Evolutionary conservation across 2,329 filamentous ascomycete genomes (phyloP), one percentile per base, ranked within the genome.

Genomic region (Aspergillus persii): DNA sequence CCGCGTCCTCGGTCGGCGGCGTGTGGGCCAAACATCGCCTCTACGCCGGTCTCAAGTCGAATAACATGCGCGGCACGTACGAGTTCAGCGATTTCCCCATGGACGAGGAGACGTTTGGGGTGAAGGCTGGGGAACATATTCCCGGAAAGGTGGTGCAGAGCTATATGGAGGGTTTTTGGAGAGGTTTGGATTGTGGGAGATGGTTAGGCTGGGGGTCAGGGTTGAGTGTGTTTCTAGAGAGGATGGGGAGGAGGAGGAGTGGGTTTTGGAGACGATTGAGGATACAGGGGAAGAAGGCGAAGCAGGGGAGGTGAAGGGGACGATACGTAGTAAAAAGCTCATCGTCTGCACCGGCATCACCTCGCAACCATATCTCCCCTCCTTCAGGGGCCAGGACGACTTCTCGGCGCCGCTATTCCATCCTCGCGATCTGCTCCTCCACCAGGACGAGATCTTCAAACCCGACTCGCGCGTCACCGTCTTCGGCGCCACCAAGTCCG

Each of bases 21-120:
- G 86, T 86, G 15, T 93, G 89, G 90, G 83, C 86, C 8, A 78
- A 84, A 57, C 78, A 88, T 41, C 82, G 89, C 1, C 74, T 91
- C 0, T 80, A 92, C 70, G 84, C 86, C 0, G 86, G 85, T 1
- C 80, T 94, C 52, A 89, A 86, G 67, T 87, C 84, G 55, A 93
- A 94, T 74, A 92, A 92, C 68, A 82, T 91, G 70, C 72, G 88
- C 9, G 89, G 89, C 2, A 89, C 85, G 0, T 91, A 88, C 65
- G 88, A 93, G 71, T 92, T 84, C 67, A 85, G 86, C 0, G 90
- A 91, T 66, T 91, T 90, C 60, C 88, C 89, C 18, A 89, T 93
- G 86, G 79, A 82, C 59, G 80, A 81, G 23, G 80, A 81, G 23
- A 79, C 75, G 0, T 87, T 83, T 64, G 77, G 76, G 0, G 72